Conservation (phyloP, 164 flowering plant genomes). For the Echeveria elegans region DNA sequence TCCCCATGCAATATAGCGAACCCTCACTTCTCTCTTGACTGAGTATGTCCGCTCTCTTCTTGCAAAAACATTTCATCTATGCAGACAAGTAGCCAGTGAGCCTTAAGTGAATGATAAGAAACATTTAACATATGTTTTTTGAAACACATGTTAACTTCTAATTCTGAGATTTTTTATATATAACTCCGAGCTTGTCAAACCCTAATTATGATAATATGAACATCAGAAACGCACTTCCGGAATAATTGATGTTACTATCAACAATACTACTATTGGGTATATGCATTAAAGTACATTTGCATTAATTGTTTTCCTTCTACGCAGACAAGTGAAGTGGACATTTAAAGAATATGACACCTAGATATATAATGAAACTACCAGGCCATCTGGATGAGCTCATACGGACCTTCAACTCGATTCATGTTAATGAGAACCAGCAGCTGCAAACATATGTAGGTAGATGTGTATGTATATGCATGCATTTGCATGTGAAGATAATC, state of each 20-base stretch:
- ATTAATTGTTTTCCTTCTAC: neutral
- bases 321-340: neutral
- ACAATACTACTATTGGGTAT: neutral
- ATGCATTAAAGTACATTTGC: slow-evolving; percentile 1
- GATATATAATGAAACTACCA: neutral
- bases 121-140: neutral
- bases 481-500: neutral
- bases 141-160: neutral
- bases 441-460: neutral
- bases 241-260: neutral
- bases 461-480: neutral
- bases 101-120: too few relatives aligned
- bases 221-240: neutral
- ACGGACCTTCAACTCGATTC: neutral
- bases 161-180: neutral
- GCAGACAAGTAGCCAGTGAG: too few relatives aligned
- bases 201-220: neutral
- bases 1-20: neutral
- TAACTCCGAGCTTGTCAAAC: neutral
- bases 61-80: too few relatives aligned
- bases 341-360: neutral
- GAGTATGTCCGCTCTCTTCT: neutral
- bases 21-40: neutral
- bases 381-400: neutral
- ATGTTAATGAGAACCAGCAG: neutral